Evolutionary conservation across 2,329 filamentous ascomycete genomes (phyloP).

Genomic region (Alternaria panax): DNA sequence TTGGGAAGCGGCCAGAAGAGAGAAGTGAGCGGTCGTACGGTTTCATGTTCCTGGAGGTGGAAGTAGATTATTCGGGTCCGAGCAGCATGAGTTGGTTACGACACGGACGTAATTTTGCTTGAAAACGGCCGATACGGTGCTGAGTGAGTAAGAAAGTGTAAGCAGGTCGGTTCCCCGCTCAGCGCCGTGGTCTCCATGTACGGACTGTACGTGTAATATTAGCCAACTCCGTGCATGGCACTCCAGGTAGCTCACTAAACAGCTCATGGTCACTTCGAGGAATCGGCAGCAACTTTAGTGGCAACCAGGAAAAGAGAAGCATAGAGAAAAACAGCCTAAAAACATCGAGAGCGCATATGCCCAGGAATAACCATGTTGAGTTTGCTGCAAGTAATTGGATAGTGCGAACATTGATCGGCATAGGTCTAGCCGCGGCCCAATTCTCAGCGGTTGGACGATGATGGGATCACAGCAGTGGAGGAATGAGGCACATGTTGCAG

Average conservation of each 20-base stretch:
- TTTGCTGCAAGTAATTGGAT: conserved; percentile 6
- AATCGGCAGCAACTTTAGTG: not conserved
- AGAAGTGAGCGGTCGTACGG: not conserved
- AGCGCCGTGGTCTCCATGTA: not conserved
- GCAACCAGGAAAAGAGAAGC: not conserved
- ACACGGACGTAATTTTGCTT: too few species aligned
- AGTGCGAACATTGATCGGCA: conserved; percentile 4
- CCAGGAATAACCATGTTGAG: not conserved
- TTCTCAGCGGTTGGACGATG: conserved; percentile 9
- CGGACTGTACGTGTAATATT: too few species aligned
- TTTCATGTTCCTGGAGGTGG: not conserved
- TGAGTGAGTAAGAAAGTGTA: too few species aligned
- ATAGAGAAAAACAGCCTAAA: not conserved
- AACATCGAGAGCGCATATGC: not conserved
- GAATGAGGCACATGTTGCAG: conserved; percentile 8
- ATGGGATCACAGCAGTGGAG: conserved; percentile 10
- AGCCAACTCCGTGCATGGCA: too few species aligned
- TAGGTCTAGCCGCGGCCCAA: conserved; percentile 5
- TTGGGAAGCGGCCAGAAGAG: not conserved
- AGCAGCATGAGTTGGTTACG: not conserved
- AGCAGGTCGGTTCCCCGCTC: conserved; percentile 1
- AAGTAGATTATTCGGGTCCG: too few species aligned
- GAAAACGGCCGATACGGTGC: too few species aligned
- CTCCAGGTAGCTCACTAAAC: not conserved
- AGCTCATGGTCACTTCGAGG: not conserved